Evolutionary conservation across 208 protist genomes (phyloP), one percentile per base, ranked within the genome.

Genomic region (Balamuthia mandrillaris): DNA sequence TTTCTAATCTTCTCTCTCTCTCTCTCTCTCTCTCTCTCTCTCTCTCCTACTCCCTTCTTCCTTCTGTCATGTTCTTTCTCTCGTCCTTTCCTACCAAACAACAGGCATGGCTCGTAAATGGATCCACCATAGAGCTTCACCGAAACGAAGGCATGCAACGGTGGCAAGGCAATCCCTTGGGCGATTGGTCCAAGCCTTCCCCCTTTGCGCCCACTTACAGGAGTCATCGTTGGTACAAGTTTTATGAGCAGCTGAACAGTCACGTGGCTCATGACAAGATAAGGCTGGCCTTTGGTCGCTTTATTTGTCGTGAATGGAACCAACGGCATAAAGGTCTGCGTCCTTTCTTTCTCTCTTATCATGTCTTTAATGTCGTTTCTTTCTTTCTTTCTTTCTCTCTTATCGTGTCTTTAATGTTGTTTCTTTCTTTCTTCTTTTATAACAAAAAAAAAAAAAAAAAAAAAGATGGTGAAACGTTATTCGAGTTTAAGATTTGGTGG

Each of bases 191-290:
- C 24, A 33, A n/a, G 4, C 77, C 77, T 2, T 16, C 0, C 16
- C 29, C 77, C n/a, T 5, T 83, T n/a, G 12, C 24, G 9, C 37
- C 44, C 14, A 52, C 18, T 4, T 31, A 56, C 24, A 56, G 77
- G 29, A 83, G 51, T 24, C 77, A 83, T 37, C 51, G 77, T 9
- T 83, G 77, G 77, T 83, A 56, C 77, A 83, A 83, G 77, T 68
- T 83, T 41, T 83, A 68, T 33, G 77, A 83, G 58, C 35, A 47
- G n/a, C 3, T 83, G n/a, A 83, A 68, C 77, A 4, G 0, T 14
- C 18, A 68, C 58, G 7, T 0, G 21, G 58, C 49, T 24, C 35
- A 68, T 16, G 27, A 9, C 7, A 42, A 18, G 24, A 7, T 83
- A 18, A 49, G 77, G 21, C 52, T 68, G 42, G 2, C 44, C 77